phyloP scores from a whole-genome alignment of 2,329 filamentous ascomycete species.

The Fusarium foetens region DNA sequence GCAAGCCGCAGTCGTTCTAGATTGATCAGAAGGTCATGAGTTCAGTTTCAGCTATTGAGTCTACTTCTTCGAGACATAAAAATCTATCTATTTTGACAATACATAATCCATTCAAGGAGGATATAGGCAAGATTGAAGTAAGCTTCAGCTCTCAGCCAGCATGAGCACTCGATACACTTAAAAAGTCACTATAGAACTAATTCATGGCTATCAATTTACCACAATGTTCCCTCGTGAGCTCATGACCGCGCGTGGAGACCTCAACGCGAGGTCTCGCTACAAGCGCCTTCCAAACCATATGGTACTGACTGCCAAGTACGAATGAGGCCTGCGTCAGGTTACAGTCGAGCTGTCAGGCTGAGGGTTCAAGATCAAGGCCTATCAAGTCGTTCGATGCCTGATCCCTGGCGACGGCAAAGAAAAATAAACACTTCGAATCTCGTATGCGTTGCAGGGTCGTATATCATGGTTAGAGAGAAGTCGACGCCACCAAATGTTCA shows the following conservation, averaged over 20 bases:
- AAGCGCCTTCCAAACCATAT: not conserved
- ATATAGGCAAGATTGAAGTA: fast-evolving
- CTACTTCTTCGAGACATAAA: too few relatives aligned
- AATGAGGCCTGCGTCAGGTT: too few relatives aligned
- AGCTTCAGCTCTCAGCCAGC: not conserved
- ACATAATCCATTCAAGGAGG: fast-evolving
- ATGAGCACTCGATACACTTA: fast-evolving
- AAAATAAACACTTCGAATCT: not conserved
- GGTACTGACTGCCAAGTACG: too few relatives aligned
- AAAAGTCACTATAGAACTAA: fast-evolving
- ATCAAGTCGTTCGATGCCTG: not conserved
- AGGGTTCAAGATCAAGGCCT: too few relatives aligned
- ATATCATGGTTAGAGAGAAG: not conserved
- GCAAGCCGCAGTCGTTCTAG: not conserved
- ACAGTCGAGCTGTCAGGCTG: fast-evolving
- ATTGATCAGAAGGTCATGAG: not conserved
- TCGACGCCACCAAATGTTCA: too few relatives aligned
- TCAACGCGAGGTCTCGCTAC: not conserved
- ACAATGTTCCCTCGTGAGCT: fast-evolving
- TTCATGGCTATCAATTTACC: too few relatives aligned
- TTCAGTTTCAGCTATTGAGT: not conserved
- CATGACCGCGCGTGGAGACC: fast-evolving
- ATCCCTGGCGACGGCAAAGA: fast-evolving
- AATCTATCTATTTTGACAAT: not conserved
- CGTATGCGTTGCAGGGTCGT: not conserved